Base-by-base conservation (phyloP, 352 stramenopile genomes). In the Phytophthora ohioensis region DNA sequence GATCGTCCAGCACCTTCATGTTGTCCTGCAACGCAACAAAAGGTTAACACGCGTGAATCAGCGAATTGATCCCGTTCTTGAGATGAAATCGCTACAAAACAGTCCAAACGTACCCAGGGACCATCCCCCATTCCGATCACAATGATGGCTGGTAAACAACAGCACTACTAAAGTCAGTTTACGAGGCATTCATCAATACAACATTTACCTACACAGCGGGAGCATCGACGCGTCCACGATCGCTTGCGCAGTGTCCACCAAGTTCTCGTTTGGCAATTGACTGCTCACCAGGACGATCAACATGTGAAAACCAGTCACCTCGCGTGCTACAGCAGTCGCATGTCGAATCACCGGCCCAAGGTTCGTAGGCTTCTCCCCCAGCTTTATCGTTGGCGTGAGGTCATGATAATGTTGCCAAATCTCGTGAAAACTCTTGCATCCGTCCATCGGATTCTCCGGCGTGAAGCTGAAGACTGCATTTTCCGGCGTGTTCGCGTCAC, bases 1-100 rank as follows among this genome's bases (percentile, higher is more conserved):
- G 65, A 60, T 95, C 81, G 58, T 95, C 88, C 64, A 94, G 91
- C 57, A 88, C 75, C 27, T 83, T 62, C 84, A 95, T 92, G 64
- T 80, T 91, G 13, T 93, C 84, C 70, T 77, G 49, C 36, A 63
- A 73, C 12, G 85, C 78, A 38, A 21, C 15, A 36, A 55, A 31
- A 51, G 32, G 21, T 34, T 32, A 57, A 53, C 10, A 8, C 12
- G 7, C 11, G 41, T 27, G 41, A 27, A 45, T 45, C n/a, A 45
- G 39, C 41, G 4, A 45, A 13, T 45, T 45, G 8, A 27, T 45
- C 4, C 39, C 39, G 12, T 41, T 30, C 10, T 48, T 41, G 31
- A 54, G 17, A 46, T 42, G 11, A 35, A 32, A 34, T 27, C 36
- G 52, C 34, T 3, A 41, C 34, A 10, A 41, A 65, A 41, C 39